Evolutionary conservation across 1,139 yeast genomes (phyloP).

Genomic region (Dujonia santamariae): DNA sequence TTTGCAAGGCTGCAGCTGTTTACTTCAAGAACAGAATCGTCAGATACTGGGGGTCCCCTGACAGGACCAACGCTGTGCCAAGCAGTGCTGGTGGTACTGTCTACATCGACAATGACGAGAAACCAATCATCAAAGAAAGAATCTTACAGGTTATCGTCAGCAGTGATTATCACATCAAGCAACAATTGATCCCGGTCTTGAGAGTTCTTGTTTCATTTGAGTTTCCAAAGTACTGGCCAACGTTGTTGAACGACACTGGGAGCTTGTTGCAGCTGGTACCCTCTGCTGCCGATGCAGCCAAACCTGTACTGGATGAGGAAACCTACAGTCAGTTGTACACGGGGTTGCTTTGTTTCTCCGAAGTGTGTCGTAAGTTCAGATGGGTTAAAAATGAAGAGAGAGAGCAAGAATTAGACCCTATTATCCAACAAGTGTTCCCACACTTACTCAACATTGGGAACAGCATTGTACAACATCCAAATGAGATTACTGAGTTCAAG

Average conservation of each 20-base stretch:
- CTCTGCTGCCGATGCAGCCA: constrained; percentile 10
- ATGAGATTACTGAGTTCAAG: constrained; percentile 34
- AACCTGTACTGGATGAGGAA: constrained; percentile 31
- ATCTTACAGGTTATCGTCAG: constrained; percentile 43
- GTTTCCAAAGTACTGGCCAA: constrained; percentile 71
- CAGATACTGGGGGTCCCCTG: constrained; percentile 54
- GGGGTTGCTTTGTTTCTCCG: constrained; percentile 74
- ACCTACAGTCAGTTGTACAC: constrained; percentile 51
- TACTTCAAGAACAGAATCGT: constrained; percentile 77
- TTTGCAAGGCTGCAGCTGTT: constrained; percentile 80
- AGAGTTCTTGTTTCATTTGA: constrained; percentile 64
- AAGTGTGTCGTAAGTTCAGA: constrained; percentile 70
- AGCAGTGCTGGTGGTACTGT: constrained; percentile 11
- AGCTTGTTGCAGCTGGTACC: constrained; percentile 47
- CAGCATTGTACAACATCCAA: constrained; percentile 42
- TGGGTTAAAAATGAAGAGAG: constrained; percentile 71
- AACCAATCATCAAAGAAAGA: constrained; percentile 64
- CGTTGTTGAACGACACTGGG: constrained; percentile 57
- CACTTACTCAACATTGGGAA: constrained; percentile 66
- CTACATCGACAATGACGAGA: constrained; percentile 63
- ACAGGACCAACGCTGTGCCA: constrained; percentile 15
- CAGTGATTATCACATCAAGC: constrained; percentile 46
- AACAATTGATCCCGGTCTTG: constrained; percentile 71
- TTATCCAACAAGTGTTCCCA: constrained; percentile 67
- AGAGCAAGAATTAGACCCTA: constrained; percentile 50